Evolutionary conservation across 352 stramenopile genomes (phyloP), one percentile per base, ranked within the genome.

Genomic region (Phytophthora cryptogea): DNA sequence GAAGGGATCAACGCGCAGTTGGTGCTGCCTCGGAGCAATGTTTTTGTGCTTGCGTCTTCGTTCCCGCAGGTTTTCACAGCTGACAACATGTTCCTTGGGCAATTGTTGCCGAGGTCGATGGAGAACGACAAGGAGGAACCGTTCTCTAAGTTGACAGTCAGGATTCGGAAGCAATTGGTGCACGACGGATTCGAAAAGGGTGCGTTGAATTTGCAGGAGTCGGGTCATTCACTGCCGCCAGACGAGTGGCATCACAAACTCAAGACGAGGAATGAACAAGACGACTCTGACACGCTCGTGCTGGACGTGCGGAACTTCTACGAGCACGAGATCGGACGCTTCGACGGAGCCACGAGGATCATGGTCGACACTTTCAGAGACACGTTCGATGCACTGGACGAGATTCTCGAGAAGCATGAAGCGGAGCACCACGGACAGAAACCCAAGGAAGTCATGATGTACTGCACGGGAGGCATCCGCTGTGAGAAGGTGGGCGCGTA

Each of bases 1-100:
- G 95, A 98, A 80, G 95, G 94, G 16, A 80, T 98, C 42, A 99
- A 99, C 76, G 95, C 90, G 7, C 95, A 99, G 80, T 92, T 98
- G 74, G 86, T 92, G 35, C 75, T 98, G 27, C 94, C 95, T 23
- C 20, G 2, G 20, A 23, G 2, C 83, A 84, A 33, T 83, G 31
- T 97, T 13, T 45, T 59, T 4, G 72, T 59, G 1, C 63, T 71
- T 9, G 42, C 57, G 27, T 23, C 32, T 20, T 78, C 66, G 9
- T 74, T 72, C 17, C 67, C 67, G 1, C 46, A 36, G 13, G 51
- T 76, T 28, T 58, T 76, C 4, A 33, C 17, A 0, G 14, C 63
- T 35, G 57, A 57, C 10, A 72, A 66, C 10, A 53, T 76, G n/a
- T 64, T 72, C 26, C 63, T 64, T 35, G 67, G 67, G 2, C 67